Conservation (phyloP, 768 basidiomycete genomes). For the Suillus alpinus region DNA sequence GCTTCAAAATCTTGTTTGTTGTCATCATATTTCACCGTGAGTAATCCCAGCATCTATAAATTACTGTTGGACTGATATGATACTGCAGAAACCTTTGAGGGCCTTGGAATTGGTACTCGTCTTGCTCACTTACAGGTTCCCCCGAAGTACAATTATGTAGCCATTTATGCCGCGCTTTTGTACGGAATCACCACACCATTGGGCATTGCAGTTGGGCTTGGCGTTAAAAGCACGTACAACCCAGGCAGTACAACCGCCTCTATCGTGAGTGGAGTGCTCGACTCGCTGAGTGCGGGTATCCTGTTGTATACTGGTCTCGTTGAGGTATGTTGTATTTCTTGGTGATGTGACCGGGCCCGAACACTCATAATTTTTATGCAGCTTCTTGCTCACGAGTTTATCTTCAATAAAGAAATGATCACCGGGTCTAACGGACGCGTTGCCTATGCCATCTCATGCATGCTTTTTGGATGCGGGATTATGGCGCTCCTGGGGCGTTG, state of each 20-base stretch:
- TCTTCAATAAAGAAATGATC: constrained; percentile 87
- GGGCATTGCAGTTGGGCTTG: constrained; percentile 84
- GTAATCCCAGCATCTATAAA: constrained; percentile 28
- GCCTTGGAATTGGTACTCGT: constrained; percentile 88
- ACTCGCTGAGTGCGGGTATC: constrained; percentile 84
- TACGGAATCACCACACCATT: constrained; percentile 83
- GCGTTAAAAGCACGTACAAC: constrained; percentile 75
- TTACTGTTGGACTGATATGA: constrained; percentile 1
- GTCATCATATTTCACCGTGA: constrained; percentile 91
- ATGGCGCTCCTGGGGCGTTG: constrained; percentile 91
- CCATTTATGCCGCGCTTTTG: constrained; percentile 55
- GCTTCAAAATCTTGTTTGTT: constrained; percentile 84
- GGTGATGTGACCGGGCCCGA: not conserved
- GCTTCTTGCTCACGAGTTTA: constrained; percentile 92
- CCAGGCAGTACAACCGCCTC: constrained; percentile 71
- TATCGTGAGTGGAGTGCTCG: constrained; percentile 83
- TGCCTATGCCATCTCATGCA: constrained; percentile 70
- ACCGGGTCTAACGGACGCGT: constrained; percentile 61
- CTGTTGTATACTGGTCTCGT: constrained; percentile 85
- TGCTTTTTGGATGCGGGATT: constrained; percentile 79
- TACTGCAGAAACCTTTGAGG: constrained; percentile 83
- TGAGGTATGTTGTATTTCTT: constrained; percentile 49
- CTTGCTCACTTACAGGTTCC: constrained; percentile 74
- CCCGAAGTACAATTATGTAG: constrained; percentile 50
- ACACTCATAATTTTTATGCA: constrained; percentile 24